These are phyloP conservation scores for Pisolithus microcarpus DNA, from an alignment of 768 basidiomycete genomes.

Conservation along the genomic window DNA sequence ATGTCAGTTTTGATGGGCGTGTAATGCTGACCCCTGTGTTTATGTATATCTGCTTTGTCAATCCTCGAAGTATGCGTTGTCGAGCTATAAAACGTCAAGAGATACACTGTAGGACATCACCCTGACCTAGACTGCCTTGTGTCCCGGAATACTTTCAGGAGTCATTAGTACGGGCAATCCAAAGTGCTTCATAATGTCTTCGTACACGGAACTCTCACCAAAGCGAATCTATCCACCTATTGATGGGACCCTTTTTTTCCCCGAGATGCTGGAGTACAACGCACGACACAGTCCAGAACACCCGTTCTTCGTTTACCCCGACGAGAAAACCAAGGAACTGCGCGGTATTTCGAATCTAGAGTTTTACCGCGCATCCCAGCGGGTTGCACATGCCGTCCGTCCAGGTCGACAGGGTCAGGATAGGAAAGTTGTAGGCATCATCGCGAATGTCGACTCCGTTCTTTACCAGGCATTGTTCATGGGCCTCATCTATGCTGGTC, in stretches of 20 bases:
- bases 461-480: slow-evolving; percentile 27
- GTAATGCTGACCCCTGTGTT: too few relatives aligned
- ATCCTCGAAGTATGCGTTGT: too few relatives aligned
- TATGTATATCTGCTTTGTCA: too few relatives aligned
- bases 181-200: too few relatives aligned
- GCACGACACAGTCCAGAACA: slow-evolving; percentile 23
- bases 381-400: slow-evolving; percentile 35
- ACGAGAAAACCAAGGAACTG: slow-evolving; percentile 3
- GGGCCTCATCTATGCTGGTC: slow-evolving; percentile 34
- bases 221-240: slow-evolving; percentile 16
- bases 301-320: slow-evolving; percentile 2
- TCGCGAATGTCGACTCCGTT: slow-evolving; percentile 27
- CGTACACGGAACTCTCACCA: too few relatives aligned
- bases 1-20: too few relatives aligned
- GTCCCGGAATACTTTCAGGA: too few relatives aligned
- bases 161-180: too few relatives aligned
- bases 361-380: slow-evolving; percentile 33
- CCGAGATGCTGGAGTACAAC: slow-evolving; percentile 33
- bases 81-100: too few relatives aligned
- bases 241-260: slow-evolving; percentile 29
- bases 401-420: slow-evolving; percentile 23
- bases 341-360: slow-evolving; percentile 32
- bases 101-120: too few relatives aligned
- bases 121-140: too few relatives aligned
- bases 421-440: slow-evolving; percentile 15